A percentile compares a stretch with the other conserved stretches of the same genome.
Conservation (phyloP, 2,329 filamentous ascomycete species). For the Pseudofabraea citricarpa region DNA sequence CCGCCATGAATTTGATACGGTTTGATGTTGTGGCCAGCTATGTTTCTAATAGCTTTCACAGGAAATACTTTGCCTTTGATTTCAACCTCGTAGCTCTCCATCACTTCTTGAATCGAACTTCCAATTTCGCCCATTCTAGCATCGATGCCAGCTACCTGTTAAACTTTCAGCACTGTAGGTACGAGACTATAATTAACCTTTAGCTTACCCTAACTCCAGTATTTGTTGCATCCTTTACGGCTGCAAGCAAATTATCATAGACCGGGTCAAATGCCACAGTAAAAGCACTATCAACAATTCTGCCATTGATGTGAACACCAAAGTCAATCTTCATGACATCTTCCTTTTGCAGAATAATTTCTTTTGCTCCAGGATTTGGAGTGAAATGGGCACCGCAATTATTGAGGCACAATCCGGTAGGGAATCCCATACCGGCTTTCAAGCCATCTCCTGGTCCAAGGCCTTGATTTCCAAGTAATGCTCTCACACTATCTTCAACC, state of each 20-base stretch:
- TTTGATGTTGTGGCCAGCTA: constrained; percentile 49
- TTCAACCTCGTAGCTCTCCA: constrained; percentile 56
- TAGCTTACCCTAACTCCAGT: constrained; percentile 31
- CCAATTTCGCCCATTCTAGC: constrained; percentile 48
- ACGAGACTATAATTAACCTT: too few species aligned
- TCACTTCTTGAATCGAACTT: constrained; percentile 50
- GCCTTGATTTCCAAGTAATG: constrained; percentile 44
- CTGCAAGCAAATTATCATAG: constrained; percentile 69
- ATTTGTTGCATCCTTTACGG: constrained; percentile 73
- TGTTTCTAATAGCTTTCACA: constrained; percentile 46
- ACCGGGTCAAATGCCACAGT: constrained; percentile 71
- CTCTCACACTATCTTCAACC: constrained; percentile 49
- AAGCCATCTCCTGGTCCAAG: constrained; percentile 46
- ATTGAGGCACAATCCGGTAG: constrained; percentile 49
- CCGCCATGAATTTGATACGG: constrained; percentile 52
- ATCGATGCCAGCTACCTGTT: constrained; percentile 45
- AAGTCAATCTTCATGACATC: constrained; percentile 84
- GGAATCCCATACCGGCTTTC: constrained; percentile 49
- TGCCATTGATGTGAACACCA: constrained; percentile 74
- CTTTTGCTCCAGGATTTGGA: constrained; percentile 56
- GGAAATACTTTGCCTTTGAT: constrained; percentile 43
- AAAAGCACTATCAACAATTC: constrained; percentile 78
- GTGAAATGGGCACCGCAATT: constrained; percentile 51
- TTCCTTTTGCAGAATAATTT: constrained; percentile 63
- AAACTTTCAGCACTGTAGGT: too few species aligned